A percentile compares a stretch with the other conserved stretches of the same genome.
Evolutionary conservation across 257 asterid species (phyloP).

Genomic region (Echium plantagineum): DNA sequence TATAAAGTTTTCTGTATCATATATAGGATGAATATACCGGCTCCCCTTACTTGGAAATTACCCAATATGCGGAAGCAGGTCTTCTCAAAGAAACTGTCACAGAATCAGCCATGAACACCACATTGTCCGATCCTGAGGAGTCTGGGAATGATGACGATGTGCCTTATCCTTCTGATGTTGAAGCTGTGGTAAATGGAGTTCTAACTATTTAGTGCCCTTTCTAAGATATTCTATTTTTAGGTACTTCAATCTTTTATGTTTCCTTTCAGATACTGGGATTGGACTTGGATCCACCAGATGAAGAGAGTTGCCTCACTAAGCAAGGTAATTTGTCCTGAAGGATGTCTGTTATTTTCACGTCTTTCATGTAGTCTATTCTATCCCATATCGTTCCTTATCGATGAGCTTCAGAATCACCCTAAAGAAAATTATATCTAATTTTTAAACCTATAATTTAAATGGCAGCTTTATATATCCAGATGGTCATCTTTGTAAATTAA

Average conservation of each 20-base stretch:
- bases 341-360: conserved; percentile 11
- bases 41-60: conserved; percentile 19
- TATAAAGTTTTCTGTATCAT: conserved; percentile 13
- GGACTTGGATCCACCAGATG: conserved; percentile 82
- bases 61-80: conserved; percentile 33
- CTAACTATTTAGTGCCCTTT: conserved; percentile 9
- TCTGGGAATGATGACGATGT: conserved; percentile 65
- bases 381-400: background rate
- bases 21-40: conserved; percentile 39
- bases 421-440: too few relatives aligned
- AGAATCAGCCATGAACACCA: conserved; percentile 31
- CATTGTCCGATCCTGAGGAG: conserved; percentile 52
- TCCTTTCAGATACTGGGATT: conserved; percentile 73
- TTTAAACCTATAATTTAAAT: too few relatives aligned
- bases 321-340: conserved; percentile 40
- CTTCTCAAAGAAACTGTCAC: conserved; percentile 23
- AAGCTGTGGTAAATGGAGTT: conserved; percentile 68
- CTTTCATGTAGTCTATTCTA: conserved; percentile 1
- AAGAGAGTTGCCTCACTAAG: conserved; percentile 29
- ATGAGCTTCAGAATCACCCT: background rate
- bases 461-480: too few relatives aligned
- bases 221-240: conserved; percentile 7
- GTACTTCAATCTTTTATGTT: conserved; percentile 8
- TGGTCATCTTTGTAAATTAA: too few relatives aligned
- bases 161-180: conserved; percentile 90